A percentile compares a stretch with the other conserved stretches of the same genome.
phyloP scores from a whole-genome alignment of 75 land plant species.

The Gnetum montanum region DNA sequence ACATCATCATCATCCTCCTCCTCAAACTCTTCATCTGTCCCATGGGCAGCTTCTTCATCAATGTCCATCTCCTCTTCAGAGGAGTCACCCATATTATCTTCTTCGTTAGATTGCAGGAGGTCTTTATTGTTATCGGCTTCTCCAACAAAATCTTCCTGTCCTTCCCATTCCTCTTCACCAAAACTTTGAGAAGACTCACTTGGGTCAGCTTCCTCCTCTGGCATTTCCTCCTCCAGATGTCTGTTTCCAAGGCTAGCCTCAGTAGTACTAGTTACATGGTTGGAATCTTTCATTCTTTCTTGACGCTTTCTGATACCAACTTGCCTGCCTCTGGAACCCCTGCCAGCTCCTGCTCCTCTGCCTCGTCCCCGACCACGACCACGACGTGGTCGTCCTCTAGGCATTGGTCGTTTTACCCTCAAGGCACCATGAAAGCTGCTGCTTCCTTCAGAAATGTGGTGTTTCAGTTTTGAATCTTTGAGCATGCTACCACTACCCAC shows the following conservation, averaged over 20 bases:
- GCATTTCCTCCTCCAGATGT: not conserved
- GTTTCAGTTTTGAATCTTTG: slow-evolving; percentile 13
- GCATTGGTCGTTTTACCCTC: no score
- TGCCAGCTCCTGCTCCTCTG: slow-evolving; percentile 16
- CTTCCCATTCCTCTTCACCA: slow-evolving; percentile 24
- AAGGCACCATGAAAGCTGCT: slow-evolving; percentile 13
- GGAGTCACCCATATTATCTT: slow-evolving; percentile 15
- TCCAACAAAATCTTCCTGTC: slow-evolving; percentile 10
- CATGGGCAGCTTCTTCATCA: slow-evolving; percentile 13
- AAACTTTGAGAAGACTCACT: slow-evolving; percentile 3
- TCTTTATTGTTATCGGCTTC: slow-evolving; percentile 12
- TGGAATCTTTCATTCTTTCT: slow-evolving; percentile 14
- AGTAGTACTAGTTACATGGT: slow-evolving; percentile 5
- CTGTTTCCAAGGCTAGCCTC: not conserved
- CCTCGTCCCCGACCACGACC: slow-evolving; percentile 30
- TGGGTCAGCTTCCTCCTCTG: not conserved
- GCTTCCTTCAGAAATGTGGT: slow-evolving; percentile 21
- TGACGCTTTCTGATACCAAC: slow-evolving; percentile 4
- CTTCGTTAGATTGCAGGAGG: slow-evolving; percentile 5
- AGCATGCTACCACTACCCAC: slow-evolving; percentile 10
- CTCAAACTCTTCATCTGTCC: slow-evolving; percentile 15
- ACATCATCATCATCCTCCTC: slow-evolving; percentile 5
- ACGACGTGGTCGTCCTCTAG: slow-evolving; percentile 18
- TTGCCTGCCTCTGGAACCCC: slow-evolving; percentile 13
- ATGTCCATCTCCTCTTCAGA: slow-evolving; percentile 11